A percentile compares a stretch with the other conserved stretches of the same genome.
These are phyloP conservation scores for Pseudogymnoascus verrucosus DNA, from an alignment of 2,329 filamentous ascomycete genomes.

Conservation along the genomic window DNA sequence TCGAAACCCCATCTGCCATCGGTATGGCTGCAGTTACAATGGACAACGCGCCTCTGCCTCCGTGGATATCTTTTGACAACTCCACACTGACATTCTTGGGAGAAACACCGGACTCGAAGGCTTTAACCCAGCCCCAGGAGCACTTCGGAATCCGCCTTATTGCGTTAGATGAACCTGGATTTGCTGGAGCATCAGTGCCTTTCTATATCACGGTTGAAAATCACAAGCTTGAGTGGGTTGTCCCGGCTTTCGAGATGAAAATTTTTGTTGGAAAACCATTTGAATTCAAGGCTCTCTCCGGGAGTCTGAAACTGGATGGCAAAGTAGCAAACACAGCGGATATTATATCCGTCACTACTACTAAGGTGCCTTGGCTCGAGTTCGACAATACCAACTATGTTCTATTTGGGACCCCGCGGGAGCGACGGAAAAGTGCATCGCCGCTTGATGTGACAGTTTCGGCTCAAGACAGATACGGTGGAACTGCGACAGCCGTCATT, in stretches of 20 bases:
- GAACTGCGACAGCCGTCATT: constrained; percentile 51
- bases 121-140: constrained; percentile 59
- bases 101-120: constrained; percentile 56
- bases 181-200: constrained; percentile 53
- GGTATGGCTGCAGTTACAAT: constrained; percentile 71
- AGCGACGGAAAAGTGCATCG: constrained; percentile 35
- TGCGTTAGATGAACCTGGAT: constrained; percentile 73
- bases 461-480: constrained; percentile 50
- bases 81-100: constrained; percentile 60
- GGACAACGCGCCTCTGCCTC: constrained; percentile 74
- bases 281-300: constrained; percentile 42
- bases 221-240: constrained; percentile 59
- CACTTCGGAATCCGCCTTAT: constrained; percentile 64
- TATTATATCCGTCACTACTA: constrained; percentile 43
- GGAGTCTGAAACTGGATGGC: constrained; percentile 51
- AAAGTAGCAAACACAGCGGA: constrained; percentile 40
- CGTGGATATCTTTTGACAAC: constrained; percentile 73
- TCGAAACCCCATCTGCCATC: constrained; percentile 34
- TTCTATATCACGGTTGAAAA: constrained; percentile 68
- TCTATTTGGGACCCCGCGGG: constrained; percentile 56
- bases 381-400: constrained; percentile 55
- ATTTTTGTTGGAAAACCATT: constrained; percentile 46
- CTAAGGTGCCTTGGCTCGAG: constrained; percentile 56
- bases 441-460: constrained; percentile 56
- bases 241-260: constrained; percentile 48